Conservation (phyloP, 768 basidiomycete species). For the Butyriboletus loyo region DNA sequence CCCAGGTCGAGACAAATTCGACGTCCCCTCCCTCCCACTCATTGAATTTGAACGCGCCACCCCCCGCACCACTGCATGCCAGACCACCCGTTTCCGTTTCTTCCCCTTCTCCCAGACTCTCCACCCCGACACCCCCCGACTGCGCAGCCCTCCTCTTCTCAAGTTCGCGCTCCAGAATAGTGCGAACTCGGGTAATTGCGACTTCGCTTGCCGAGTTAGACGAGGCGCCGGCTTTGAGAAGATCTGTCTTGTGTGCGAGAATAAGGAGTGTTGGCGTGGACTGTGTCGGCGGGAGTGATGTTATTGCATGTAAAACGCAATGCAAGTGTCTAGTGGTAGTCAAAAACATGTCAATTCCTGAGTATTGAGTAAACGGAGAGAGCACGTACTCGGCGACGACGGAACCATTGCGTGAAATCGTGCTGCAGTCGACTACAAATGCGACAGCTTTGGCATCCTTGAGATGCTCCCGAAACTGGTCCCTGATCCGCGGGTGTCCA, state of each 20-base stretch:
- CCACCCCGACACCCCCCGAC: constrained; percentile 63
- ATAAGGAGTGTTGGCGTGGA: constrained; percentile 58
- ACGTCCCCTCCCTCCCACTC: constrained; percentile 88
- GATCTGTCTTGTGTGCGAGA: constrained; percentile 75
- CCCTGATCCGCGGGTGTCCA: constrained; percentile 79
- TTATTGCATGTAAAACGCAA: constrained; percentile 62
- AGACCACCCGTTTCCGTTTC: constrained; percentile 68
- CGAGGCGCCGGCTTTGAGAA: constrained; percentile 48
- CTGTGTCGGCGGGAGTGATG: constrained; percentile 71
- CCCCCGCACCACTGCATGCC: constrained; percentile 57
- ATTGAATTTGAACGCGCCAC: constrained; percentile 63
- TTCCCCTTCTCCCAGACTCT: constrained; percentile 71
- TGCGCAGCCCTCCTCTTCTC: constrained; percentile 71
- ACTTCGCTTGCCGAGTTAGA: constrained; percentile 39
- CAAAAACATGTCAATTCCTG: not conserved
- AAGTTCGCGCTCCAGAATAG: constrained; percentile 79
- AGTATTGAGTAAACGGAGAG: not conserved
- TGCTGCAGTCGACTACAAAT: constrained; percentile 80
- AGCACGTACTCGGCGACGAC: constrained; percentile 74
- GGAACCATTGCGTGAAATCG: constrained; percentile 70
- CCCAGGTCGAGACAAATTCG: constrained; percentile 59
- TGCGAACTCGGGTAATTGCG: constrained; percentile 67
- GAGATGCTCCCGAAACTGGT: constrained; percentile 68
- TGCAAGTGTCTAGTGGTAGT: constrained; percentile 61
- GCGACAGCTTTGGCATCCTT: constrained; percentile 59